Evolutionary conservation across 345 rosid species (phyloP), one percentile per base, ranked within the genome.

Genomic region (Erodium maritimum): DNA sequence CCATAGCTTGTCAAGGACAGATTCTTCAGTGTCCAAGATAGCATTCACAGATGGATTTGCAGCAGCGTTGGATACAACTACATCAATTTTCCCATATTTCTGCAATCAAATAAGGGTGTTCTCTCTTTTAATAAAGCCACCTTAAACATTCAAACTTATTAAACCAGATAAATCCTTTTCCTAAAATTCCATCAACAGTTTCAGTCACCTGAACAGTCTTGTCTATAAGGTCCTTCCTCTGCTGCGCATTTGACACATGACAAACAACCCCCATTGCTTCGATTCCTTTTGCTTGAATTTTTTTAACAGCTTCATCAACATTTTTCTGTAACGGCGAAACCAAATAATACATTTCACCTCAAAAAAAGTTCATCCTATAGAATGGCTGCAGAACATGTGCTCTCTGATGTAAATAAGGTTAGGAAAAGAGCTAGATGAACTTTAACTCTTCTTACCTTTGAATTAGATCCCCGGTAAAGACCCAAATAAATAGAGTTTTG

Each of bases 1-100:
- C 97, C 97, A 86, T 13, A 90, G 73, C 74, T 90, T 90, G 73
- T 86, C 95, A 2, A 89, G 95, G 23, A 82, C 74, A 16, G 81
- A 74, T 61, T 75, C 96, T 73, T 76, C 58, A 53, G 76, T 84
- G 17, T 84, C 69, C 77, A 90, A 67, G 62, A 90, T 81, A 45
- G 76, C 46, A 23, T 75, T 83, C 1, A 77, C 61, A 23, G 95
- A 76, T 48, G 95, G 97, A 74, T 90, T 90, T 16, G 82, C 81
- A 64, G 91, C 96, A 0, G 95, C 95, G 67, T 89, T 90, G 17
- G 86, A 86, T 45, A 90, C 85, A 21, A 86, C 59, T 8, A 86
- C 87, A 66, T 90, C 90, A 55, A 89, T 82, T 65, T 75, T 89
- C 5, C 95, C 87, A 55, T 80, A 86, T 77, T 74, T 84, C 96